These are phyloP conservation scores for Lignosus rhinocerotis DNA, from an alignment of 1,284 basidiomycete species.

Conservation along the genomic window DNA sequence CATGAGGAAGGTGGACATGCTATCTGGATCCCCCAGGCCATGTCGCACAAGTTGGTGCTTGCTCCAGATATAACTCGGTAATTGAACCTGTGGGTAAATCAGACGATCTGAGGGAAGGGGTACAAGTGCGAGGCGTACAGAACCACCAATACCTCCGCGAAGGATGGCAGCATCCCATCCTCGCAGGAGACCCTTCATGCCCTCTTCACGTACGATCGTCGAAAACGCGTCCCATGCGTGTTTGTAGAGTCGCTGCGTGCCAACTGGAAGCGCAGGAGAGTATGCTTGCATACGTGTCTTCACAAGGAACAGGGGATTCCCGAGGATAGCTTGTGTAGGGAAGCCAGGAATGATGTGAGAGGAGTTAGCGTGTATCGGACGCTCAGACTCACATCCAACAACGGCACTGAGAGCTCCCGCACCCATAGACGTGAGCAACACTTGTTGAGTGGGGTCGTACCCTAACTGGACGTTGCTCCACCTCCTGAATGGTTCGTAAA, in stretches of 20 bases:
- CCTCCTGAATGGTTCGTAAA: slow-evolving; percentile 91
- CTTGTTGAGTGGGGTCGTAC: slow-evolving; percentile 60
- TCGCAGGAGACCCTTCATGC: slow-evolving; percentile 75
- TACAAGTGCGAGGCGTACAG: slow-evolving; percentile 43
- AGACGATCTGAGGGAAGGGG: neutral
- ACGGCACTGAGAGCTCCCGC: slow-evolving; percentile 89
- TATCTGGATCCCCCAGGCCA: slow-evolving; percentile 65
- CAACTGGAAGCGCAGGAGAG: slow-evolving; percentile 88
- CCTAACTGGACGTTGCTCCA: slow-evolving; percentile 72
- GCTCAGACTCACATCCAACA: slow-evolving; percentile 69
- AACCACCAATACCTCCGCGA: slow-evolving; percentile 88
- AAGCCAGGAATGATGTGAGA: too few species aligned
- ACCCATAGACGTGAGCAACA: slow-evolving; percentile 72
- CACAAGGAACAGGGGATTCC: slow-evolving; percentile 94
- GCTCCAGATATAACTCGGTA: slow-evolving; percentile 90
- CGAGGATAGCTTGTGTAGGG: slow-evolving; percentile 45
- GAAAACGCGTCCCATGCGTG: slow-evolving; percentile 73
- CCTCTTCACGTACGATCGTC: slow-evolving; percentile 78
- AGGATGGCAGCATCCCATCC: slow-evolving; percentile 91
- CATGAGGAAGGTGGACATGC: slow-evolving; percentile 81
- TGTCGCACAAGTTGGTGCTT: slow-evolving; percentile 70
- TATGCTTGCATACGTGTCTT: slow-evolving; percentile 98
- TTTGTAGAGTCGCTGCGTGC: slow-evolving; percentile 85
- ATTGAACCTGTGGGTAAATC: slow-evolving; percentile 69
- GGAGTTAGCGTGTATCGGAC: neutral